These are phyloP conservation scores for Trichosporon inkin DNA, from an alignment of 1,284 basidiomycete genomes.

Conservation along the genomic window DNA sequence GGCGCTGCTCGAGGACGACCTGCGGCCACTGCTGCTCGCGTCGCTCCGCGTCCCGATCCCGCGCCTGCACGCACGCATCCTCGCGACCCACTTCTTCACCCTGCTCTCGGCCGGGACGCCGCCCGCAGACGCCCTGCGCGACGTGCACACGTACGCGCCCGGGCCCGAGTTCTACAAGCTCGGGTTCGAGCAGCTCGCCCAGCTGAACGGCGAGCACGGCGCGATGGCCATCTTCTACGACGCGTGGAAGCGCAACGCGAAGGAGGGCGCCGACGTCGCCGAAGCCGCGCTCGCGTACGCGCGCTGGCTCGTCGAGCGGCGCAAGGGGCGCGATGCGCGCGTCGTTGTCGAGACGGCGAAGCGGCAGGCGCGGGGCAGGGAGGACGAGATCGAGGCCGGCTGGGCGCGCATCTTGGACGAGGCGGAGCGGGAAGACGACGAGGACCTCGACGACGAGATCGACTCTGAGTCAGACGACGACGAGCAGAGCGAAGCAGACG, in stretches of 20 bases:
- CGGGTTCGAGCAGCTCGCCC: constrained; percentile 26
- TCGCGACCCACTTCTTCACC: constrained; percentile 22
- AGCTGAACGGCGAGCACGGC: constrained; percentile 13
- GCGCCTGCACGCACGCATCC: constrained; percentile 26
- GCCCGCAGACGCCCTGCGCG: constrained; percentile 5
- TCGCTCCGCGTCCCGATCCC: constrained; percentile 26
- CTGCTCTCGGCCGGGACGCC: constrained; percentile 9
- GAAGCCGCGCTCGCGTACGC: constrained; percentile 30
- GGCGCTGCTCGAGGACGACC: constrained; percentile 22
- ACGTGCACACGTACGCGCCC: constrained; percentile 27
- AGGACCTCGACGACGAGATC: constrained; percentile 20
- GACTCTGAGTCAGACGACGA: constrained; percentile 21
- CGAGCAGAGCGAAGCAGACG: constrained; percentile 18
- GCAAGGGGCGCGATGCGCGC: constrained; percentile 29
- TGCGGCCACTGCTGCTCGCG: constrained; percentile 22
- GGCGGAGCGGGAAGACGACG: constrained; percentile 14
- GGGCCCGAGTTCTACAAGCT: constrained; percentile 23
- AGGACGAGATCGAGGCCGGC: constrained; percentile 25
- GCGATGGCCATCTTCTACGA: constrained; percentile 30
- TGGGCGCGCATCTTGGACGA: constrained; percentile 25
- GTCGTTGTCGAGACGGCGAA: constrained; percentile 29
- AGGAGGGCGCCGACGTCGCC: constrained; percentile 20
- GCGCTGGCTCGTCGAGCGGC: constrained; percentile 25
- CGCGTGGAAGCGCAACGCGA: constrained; percentile 27
- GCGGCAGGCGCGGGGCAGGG: constrained; percentile 27